A percentile compares a stretch with the other conserved stretches of the same genome.
Conservation (phyloP, 1,139 yeast genomes). For the Geotrichum australiense region DNA sequence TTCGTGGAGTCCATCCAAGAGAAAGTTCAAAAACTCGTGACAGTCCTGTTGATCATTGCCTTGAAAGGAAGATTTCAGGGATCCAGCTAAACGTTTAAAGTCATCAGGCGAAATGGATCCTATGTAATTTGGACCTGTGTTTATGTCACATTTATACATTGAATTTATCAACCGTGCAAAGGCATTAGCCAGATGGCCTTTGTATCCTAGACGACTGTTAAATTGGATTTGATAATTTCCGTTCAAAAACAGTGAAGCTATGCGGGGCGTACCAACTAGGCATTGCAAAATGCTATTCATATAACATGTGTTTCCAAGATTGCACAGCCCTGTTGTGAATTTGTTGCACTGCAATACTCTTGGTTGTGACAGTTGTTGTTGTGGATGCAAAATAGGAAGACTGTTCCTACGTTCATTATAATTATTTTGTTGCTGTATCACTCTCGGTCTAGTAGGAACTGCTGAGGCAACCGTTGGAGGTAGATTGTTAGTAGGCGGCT, state of each 20-base stretch:
- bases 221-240: constrained; percentile 70
- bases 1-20: constrained; percentile 81
- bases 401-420: background rate
- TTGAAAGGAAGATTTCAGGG: constrained; percentile 61
- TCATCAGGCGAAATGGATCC: constrained; percentile 48
- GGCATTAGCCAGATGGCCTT: constrained; percentile 69
- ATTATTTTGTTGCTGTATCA: no score
- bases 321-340: constrained; percentile 55
- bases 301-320: constrained; percentile 89
- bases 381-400: background rate
- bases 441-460: no score
- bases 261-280: constrained; percentile 46
- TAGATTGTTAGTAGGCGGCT: no score
- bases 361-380: background rate
- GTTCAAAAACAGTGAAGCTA: constrained; percentile 44
- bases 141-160: constrained; percentile 37
- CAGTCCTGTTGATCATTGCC: constrained; percentile 90
- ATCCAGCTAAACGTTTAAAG: constrained; percentile 60
- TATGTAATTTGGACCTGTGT: constrained; percentile 36
- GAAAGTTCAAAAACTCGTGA: constrained; percentile 78
- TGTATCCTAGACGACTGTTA: constrained; percentile 71
- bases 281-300: constrained; percentile 91
- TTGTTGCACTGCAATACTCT: constrained; percentile 18
- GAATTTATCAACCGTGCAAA: constrained; percentile 61
- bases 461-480: no score